Evolutionary conservation across 805 yeast species (phyloP), one percentile per base, ranked within the genome.

Genomic region (Torulaspora franciscae): DNA sequence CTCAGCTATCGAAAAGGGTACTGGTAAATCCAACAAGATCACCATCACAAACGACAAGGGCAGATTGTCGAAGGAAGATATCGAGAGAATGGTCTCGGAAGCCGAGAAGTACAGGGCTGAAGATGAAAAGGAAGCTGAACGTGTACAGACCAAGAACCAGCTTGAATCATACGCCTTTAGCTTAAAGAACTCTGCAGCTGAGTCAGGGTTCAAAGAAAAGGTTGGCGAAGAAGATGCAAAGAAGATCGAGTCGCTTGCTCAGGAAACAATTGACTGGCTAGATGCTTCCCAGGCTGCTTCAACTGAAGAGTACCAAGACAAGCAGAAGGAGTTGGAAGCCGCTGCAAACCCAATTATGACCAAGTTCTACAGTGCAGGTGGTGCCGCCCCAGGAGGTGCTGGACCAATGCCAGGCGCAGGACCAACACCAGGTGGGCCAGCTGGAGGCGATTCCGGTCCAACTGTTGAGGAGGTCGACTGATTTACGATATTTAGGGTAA

Each of bases 31-130:
- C 60, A 88, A 84, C 77, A 84, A 91, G 83, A 91, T 90, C 67
- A 90, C 97, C 69, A 91, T 90, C 73, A 90, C 97, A 73, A 91
- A 90, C 77, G 97, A 90, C 72, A 91, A 90, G 79, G 98, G 98
- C 73, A 89, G 97, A 80, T 79, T 90, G 66, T 87, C 96, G 54
- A 86, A 89, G 81, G 96, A 90, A 70, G 97, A 90, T 67, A 90
- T 90, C 62, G 97, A 91, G 76, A 85, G 90, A 74, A 90, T 90
- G 98, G 96, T 91, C 54, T 74, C 86, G 55, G 97, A 91, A 72
- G 98, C 97, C 63, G 97, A 91, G 77, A 90, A 89, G 77, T 90
- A 74, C 81, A 89, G 86, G 79, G 96, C 86, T 59, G 95, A 90
- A 72, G 96, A 90, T 72, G 97, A 89, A 72, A 79, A 81, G 75